Evolutionary conservation across 768 basidiomycete genomes (phyloP), one percentile per base, ranked within the genome.

Genomic region (Russula sp.): DNA sequence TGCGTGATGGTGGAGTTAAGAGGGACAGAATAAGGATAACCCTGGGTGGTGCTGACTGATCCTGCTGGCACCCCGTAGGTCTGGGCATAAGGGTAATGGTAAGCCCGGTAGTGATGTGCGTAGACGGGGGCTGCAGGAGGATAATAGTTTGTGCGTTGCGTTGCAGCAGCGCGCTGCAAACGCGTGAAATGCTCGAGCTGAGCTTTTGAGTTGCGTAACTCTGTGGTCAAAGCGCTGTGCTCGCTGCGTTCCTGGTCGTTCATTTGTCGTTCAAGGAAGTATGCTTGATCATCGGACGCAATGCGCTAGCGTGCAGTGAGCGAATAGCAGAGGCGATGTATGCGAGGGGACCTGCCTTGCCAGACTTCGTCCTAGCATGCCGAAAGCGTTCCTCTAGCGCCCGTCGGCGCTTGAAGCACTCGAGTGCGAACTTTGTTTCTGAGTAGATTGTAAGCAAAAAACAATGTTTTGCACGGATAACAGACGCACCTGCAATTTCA

Each of bases 351-450:
- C 81, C 69, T 64, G 87, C 86, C 79, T 82, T 81, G 44, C 82
- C 88, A 8, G 78, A 75, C 59, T 77, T 81, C 48, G 79, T 78
- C 70, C 77, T 80, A 27, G 81, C 75, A 50, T 78, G 79, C 63
- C 78, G 75, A 71, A 90, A 87, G 56, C 87, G 82, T 31, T 80
- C 76, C 62, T 82, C 76, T 3, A 93, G 77, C 22, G 74, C 77
- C 64, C 78, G 77, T 34, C 79, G 78, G 47, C 89, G 81, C 69
- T 76, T 80, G 73, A 81, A 80, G 67, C 87, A 89, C 62, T 84
- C 78, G 61, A 92, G 67, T 2, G 88, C 87, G 70, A 88, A 84
- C 67, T 77, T 82, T 1, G 88, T 90, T 59, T 87, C 90, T 92
- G 67, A 31, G 18, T 49, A 4, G n/a, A 52, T n/a, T 6, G 45